Evolutionary conservation across 2,329 filamentous ascomycete species (phyloP).

Genomic region (Diaporthe longicolla): DNA sequence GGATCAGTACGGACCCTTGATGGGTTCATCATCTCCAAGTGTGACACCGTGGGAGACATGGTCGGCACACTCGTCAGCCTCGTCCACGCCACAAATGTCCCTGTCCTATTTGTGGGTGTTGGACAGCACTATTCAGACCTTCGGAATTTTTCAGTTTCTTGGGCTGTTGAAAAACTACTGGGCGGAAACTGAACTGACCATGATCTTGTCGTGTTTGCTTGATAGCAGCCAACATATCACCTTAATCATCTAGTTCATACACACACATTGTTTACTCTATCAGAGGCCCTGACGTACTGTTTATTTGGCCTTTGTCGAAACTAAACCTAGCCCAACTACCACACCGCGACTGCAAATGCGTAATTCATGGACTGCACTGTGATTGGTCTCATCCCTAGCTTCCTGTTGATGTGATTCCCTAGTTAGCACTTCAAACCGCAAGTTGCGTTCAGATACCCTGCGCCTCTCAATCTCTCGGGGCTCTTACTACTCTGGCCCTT

Average conservation of each 20-base stretch:
- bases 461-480: not conserved
- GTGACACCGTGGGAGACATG: conserved; percentile 99
- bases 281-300: not conserved
- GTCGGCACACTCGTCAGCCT: conserved; percentile 95
- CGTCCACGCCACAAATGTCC: conserved; percentile 96
- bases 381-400: not conserved
- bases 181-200: conserved; percentile 58
- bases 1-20: conserved; percentile 85
- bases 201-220: not conserved
- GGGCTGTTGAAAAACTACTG: conserved; percentile 77
- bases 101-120: conserved; percentile 90
- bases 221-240: not conserved
- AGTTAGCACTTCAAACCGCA: not conserved
- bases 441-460: too few relatives aligned
- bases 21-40: conserved; percentile 98
- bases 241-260: not conserved
- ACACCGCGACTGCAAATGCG: not conserved
- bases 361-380: not conserved
- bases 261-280: not conserved
- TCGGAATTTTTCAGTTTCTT: conserved; percentile 77
- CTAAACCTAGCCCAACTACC: not conserved
- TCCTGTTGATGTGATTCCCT: too few relatives aligned
- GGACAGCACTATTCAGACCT: conserved; percentile 79
- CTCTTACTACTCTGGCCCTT: not conserved
- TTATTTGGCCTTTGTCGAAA: not conserved